A percentile compares a stretch with the other conserved stretches of the same genome.
Conservation (phyloP, 2,329 filamentous ascomycete species). For the Aspergillus cejpii region DNA sequence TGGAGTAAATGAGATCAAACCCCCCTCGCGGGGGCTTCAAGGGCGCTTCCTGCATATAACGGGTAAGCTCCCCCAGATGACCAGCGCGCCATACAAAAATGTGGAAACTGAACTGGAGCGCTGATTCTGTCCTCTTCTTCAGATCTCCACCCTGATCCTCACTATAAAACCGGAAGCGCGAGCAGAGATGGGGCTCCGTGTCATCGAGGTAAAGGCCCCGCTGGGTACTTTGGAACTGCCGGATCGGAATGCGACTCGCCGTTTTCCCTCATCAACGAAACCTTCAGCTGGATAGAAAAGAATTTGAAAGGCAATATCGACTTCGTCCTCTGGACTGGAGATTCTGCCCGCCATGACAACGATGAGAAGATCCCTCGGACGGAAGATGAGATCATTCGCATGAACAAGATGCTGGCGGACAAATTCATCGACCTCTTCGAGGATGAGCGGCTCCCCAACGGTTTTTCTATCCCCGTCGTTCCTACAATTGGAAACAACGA, state of each 20-base stretch:
- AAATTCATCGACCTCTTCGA: slow-evolving; percentile 72
- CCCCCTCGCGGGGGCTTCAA: slow-evolving; percentile 16
- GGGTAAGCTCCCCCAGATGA: slow-evolving; percentile 17
- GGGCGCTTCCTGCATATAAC: slow-evolving; percentile 37
- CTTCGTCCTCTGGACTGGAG: slow-evolving; percentile 89
- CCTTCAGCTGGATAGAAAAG: slow-evolving; percentile 77
- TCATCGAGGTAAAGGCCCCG: slow-evolving; percentile 68
- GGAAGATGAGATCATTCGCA: slow-evolving; percentile 64
- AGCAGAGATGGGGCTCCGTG: slow-evolving; percentile 64
- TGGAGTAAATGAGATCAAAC: background rate
- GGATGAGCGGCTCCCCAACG: slow-evolving; percentile 47
- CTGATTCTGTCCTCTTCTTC: slow-evolving; percentile 33
- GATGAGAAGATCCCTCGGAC: slow-evolving; percentile 74
- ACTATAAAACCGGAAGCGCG: slow-evolving; percentile 73
- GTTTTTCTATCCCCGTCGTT: slow-evolving; percentile 69
- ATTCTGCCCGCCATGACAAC: slow-evolving; percentile 83
- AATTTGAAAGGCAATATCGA: slow-evolving; percentile 74
- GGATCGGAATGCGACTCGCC: slow-evolving; percentile 86
- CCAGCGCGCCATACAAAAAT: slow-evolving; percentile 8
- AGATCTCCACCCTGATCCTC: slow-evolving; percentile 90
- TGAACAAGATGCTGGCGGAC: slow-evolving; percentile 68
- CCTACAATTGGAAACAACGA: slow-evolving; percentile 97
- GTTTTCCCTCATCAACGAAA: slow-evolving; percentile 71
- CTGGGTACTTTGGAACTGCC: slow-evolving; percentile 77
- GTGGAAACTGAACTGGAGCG: background rate